phyloP scores from a whole-genome alignment of 306 rosid species.

The Clitoria ternatea region DNA sequence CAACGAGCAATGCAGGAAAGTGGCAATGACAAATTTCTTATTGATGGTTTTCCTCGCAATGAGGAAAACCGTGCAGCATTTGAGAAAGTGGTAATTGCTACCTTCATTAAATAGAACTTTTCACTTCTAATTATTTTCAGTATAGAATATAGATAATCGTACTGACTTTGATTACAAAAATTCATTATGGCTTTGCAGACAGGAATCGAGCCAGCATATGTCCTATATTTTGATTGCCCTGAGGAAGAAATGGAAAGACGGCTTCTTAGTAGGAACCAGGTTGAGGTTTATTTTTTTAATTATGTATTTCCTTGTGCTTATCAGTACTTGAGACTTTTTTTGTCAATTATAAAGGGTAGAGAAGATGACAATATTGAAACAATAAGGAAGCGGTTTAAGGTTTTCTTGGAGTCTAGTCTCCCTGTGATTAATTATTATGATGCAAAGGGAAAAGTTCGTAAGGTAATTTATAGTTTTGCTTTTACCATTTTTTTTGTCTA shows the following conservation, averaged over 20 bases:
- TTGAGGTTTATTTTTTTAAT: conserved; percentile 19
- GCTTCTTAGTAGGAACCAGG: conserved; percentile 87
- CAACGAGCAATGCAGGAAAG: conserved; percentile 69
- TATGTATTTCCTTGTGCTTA: background rate
- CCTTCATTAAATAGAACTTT: background rate
- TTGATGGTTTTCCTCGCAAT: conserved; percentile 99
- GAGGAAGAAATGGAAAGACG: conserved; percentile 96
- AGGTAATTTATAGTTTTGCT: conserved; percentile 48
- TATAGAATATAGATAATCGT: conserved; percentile 1
- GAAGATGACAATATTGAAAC: conserved; percentile 96
- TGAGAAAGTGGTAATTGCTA: conserved; percentile 68
- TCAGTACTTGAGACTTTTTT: background rate
- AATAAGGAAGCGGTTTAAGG: conserved; percentile 88
- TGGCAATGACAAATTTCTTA: conserved; percentile 87
- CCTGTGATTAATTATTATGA: conserved; percentile 78
- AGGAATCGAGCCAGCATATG: conserved; percentile 75
- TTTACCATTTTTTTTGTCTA: background rate
- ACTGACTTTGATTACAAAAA: conserved; percentile 14
- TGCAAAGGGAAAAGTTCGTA: conserved; percentile 71
- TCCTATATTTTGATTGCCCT: conserved; percentile 80
- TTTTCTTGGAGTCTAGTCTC: conserved; percentile 86
- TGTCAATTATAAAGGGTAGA: conserved; percentile 63
- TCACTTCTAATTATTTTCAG: background rate
- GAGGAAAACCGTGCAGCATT: conserved; percentile 99
- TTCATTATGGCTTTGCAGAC: conserved; percentile 58